phyloP scores from a whole-genome alignment of 1,284 basidiomycete species.

The Tranzscheliella williamsii region DNA sequence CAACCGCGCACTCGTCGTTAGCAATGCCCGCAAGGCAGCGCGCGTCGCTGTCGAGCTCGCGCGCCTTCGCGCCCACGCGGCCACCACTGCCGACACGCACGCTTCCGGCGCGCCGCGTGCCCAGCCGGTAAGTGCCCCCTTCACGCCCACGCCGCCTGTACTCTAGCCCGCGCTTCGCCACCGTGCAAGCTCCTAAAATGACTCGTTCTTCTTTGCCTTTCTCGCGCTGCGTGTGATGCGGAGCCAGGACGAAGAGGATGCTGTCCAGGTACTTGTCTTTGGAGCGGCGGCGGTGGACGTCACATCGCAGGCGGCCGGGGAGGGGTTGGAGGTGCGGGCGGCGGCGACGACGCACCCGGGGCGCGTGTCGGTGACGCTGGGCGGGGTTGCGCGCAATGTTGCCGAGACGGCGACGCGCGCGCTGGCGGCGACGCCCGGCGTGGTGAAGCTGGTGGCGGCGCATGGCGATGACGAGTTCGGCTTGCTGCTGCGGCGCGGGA shows the following conservation, averaged over 20 bases:
- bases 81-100: constrained; percentile 8
- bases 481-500: constrained; percentile 68
- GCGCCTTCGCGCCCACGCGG: constrained; percentile 62
- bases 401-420: constrained; percentile 81
- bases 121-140: too few relatives aligned
- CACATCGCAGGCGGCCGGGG: constrained; percentile 23
- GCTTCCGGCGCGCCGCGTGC: constrained; percentile 21
- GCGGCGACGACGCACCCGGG: constrained; percentile 76
- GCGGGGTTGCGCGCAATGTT: constrained; percentile 92
- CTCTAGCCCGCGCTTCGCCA: too few relatives aligned
- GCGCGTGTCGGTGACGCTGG: constrained; percentile 72
- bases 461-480: constrained; percentile 56
- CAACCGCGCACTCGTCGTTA: constrained; percentile 88
- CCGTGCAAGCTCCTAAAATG: too few relatives aligned
- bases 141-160: too few relatives aligned
- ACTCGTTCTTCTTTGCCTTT: too few relatives aligned
- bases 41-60: constrained; percentile 80
- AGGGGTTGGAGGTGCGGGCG: too few relatives aligned
- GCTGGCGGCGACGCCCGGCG: constrained; percentile 48
- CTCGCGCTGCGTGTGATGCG: too few relatives aligned
- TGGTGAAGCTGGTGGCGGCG: constrained; percentile 62
- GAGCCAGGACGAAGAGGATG: background rate
- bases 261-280: constrained; percentile 34
- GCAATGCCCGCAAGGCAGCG: constrained; percentile 84
- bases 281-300: constrained; percentile 57